Evolutionary conservation across 176 grass and related monocot genomes (phyloP).

Genomic region (Zoysia japonica): DNA sequence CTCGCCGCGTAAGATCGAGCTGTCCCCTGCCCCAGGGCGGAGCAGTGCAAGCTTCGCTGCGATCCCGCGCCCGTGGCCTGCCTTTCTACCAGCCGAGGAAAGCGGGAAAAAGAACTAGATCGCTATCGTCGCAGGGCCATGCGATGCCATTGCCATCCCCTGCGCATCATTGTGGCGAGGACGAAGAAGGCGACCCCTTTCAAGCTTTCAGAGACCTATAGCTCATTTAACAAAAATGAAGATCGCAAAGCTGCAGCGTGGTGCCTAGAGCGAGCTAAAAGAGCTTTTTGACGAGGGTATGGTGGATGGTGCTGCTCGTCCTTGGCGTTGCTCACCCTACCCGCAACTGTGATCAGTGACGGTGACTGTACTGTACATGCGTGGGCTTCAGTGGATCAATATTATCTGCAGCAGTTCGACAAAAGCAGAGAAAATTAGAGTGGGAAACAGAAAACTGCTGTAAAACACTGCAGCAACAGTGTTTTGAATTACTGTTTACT

Average conservation of each 20-base stretch:
- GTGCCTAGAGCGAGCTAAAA: conserved; percentile 42
- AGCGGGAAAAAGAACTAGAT: neutral
- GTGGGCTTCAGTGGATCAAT: neutral
- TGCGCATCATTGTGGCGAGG: neutral
- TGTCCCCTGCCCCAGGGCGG: neutral
- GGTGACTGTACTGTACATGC: neutral
- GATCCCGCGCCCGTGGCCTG: neutral
- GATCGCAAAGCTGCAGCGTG: conserved; percentile 17
- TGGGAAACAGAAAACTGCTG: too few species aligned
- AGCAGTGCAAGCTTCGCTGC: neutral
- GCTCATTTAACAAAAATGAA: neutral
- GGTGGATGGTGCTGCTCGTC: conserved; percentile 23
- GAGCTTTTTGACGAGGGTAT: neutral
- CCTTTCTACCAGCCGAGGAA: neutral
- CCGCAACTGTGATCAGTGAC: neutral
- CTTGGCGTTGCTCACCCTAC: neutral
- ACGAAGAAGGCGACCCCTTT: neutral
- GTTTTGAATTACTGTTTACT: too few species aligned
- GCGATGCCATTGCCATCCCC: neutral
- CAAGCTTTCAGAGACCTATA: neutral
- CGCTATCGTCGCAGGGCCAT: neutral
- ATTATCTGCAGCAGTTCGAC: neutral
- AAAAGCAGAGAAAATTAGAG: too few species aligned
- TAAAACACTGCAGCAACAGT: too few species aligned
- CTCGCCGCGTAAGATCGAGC: neutral